phyloP scores from a whole-genome alignment of 352 stramenopile genomes.

The Globisporangium ultimum region DNA sequence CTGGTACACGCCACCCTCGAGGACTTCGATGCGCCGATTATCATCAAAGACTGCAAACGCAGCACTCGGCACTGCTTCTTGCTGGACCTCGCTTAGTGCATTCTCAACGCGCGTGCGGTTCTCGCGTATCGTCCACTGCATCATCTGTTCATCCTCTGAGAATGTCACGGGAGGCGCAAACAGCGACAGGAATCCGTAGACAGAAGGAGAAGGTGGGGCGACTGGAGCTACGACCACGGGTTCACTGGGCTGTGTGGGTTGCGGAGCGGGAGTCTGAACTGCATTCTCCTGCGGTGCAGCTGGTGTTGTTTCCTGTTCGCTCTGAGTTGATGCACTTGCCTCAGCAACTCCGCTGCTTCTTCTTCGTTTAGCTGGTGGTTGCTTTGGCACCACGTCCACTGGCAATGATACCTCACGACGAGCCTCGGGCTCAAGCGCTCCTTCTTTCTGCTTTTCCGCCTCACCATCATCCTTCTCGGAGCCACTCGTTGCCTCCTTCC shows the following conservation, averaged over 20 bases:
- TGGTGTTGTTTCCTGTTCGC: too few relatives aligned
- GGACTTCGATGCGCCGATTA: constrained; percentile 4
- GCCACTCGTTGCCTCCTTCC: not conserved
- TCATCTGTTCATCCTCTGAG: not conserved
- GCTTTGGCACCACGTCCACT: too few relatives aligned
- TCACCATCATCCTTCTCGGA: not conserved
- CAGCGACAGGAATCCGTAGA: not conserved
- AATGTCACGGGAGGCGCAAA: not conserved
- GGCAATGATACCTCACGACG: not conserved
- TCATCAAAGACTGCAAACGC: constrained; percentile 3
- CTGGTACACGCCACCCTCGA: constrained; percentile 9
- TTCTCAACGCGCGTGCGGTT: not conserved
- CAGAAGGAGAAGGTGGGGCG: not conserved
- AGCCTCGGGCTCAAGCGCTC: not conserved
- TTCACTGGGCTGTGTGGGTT: too few relatives aligned
- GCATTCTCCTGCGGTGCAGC: too few relatives aligned
- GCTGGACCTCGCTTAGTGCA: not conserved
- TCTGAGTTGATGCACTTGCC: too few relatives aligned
- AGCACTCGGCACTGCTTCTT: not conserved
- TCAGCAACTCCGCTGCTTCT: too few relatives aligned
- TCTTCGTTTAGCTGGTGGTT: too few relatives aligned
- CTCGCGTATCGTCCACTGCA: not conserved
- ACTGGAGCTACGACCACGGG: not conserved
- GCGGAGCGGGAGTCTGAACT: too few relatives aligned
- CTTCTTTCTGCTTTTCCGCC: not conserved